Evolutionary conservation across 805 yeast species (phyloP).

Genomic region (Danielozyma ontarioensis): DNA sequence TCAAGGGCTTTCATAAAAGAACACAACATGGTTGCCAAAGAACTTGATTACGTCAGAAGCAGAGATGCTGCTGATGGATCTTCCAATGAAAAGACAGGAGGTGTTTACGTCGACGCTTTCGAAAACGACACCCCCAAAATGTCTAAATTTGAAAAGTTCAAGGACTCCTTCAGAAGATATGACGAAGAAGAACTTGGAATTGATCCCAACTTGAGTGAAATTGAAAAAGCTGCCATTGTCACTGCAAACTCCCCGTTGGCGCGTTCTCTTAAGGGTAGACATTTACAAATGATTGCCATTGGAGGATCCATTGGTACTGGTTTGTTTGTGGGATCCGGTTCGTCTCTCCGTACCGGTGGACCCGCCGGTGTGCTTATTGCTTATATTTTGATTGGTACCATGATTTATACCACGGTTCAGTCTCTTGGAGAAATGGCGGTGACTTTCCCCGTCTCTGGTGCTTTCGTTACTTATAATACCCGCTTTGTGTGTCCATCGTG

Average conservation of each 20-base stretch:
- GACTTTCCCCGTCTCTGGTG: constrained; percentile 59
- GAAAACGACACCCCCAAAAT: constrained; percentile 2
- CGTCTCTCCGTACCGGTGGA: constrained; percentile 55
- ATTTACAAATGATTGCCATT: constrained; percentile 61
- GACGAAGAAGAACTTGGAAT: constrained; percentile 34
- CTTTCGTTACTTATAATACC: constrained; percentile 58
- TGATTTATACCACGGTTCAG: constrained; percentile 57
- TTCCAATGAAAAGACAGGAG: constrained; percentile 33
- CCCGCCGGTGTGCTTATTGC: constrained; percentile 60
- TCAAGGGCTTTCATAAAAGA: too few species aligned
- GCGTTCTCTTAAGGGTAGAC: constrained; percentile 51
- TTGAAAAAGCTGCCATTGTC: constrained; percentile 43
- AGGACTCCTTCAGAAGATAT: constrained; percentile 28
- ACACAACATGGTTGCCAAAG: constrained; percentile 35
- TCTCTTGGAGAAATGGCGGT: constrained; percentile 59
- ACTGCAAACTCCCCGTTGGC: constrained; percentile 56
- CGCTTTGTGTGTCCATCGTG: constrained; percentile 55
- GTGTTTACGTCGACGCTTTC: constrained; percentile 31
- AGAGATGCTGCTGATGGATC: constrained; percentile 28
- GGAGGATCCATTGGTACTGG: constrained; percentile 71
- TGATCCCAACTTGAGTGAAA: constrained; percentile 40
- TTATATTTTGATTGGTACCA: constrained; percentile 47
- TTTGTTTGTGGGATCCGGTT: constrained; percentile 61
- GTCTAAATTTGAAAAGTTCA: constrained; percentile 13
- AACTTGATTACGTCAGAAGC: constrained; percentile 35